Conservation (phyloP, 306 rosid species). For the Casuarina glauca region DNA sequence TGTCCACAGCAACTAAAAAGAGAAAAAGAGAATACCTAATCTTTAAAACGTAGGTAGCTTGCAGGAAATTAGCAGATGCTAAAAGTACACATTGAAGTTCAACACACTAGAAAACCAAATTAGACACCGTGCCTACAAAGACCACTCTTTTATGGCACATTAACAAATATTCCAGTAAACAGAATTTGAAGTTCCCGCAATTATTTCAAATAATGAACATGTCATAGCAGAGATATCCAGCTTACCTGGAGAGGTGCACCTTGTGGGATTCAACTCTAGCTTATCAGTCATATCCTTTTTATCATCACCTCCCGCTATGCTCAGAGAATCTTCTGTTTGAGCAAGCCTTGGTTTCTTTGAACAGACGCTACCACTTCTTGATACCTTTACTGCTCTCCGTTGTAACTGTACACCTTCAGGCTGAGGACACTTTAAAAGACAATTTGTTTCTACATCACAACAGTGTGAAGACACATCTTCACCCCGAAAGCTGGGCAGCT, state of each 20-base stretch:
- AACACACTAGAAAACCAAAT: neutral
- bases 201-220: neutral
- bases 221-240: neutral
- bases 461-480: conserved; percentile 39
- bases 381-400: conserved; percentile 55
- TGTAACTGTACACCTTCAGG: conserved; percentile 46
- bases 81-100: neutral
- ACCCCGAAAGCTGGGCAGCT: conserved; percentile 35
- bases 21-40: neutral
- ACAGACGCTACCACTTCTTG: conserved; percentile 47
- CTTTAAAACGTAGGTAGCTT: neutral
- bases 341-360: conserved; percentile 62
- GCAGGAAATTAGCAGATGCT: neutral
- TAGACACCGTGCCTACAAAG: neutral
- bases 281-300: conserved; percentile 52
- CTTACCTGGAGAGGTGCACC: conserved; percentile 64
- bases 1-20: neutral
- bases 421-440: conserved; percentile 40
- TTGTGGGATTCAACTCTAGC: conserved; percentile 49
- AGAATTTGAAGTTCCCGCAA: neutral
- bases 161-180: neutral
- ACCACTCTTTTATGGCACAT: neutral
- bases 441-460: conserved; percentile 39
- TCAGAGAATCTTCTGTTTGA: conserved; percentile 47
- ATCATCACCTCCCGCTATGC: conserved; percentile 47